These are phyloP conservation scores for Ganoderma sp. DNA, from an alignment of 1,284 basidiomycete genomes.

Conservation along the genomic window DNA sequence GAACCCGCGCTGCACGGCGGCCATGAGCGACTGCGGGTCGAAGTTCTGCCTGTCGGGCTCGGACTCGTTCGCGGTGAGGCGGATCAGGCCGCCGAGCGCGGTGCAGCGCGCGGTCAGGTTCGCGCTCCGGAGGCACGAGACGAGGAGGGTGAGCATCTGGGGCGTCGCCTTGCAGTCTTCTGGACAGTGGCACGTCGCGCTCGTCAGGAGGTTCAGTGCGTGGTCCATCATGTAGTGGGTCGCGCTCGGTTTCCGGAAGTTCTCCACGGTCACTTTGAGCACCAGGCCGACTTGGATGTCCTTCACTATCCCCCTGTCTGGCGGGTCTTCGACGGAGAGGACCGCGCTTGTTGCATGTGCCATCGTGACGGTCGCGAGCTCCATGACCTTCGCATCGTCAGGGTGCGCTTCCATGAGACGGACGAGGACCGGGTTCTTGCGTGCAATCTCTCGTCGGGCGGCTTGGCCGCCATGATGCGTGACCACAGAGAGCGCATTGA, in stretches of 20 bases:
- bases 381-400: slow-evolving; percentile 55
- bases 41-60: slow-evolving; percentile 51
- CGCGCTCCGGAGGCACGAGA: slow-evolving; percentile 57
- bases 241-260: slow-evolving; percentile 52
- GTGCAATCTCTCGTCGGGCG: slow-evolving; percentile 57
- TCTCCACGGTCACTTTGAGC: slow-evolving; percentile 49
- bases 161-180: slow-evolving; percentile 51
- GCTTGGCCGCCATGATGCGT: slow-evolving; percentile 65
- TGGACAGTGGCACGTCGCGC: slow-evolving; percentile 50
- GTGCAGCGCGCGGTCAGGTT: slow-evolving; percentile 57
- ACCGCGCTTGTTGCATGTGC: slow-evolving; percentile 57
- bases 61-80: slow-evolving; percentile 50
- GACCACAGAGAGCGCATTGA: slow-evolving; percentile 60
- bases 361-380: slow-evolving; percentile 58
- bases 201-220: slow-evolving; percentile 52
- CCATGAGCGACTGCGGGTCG: slow-evolving; percentile 53
- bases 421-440: slow-evolving; percentile 47
- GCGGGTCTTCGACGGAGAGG: slow-evolving; percentile 48
- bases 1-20: slow-evolving; percentile 46
- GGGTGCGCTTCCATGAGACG: slow-evolving; percentile 54
- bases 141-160: slow-evolving; percentile 53
- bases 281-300: slow-evolving; percentile 53
- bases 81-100: slow-evolving; percentile 57
- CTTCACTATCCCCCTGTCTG: slow-evolving; percentile 45
- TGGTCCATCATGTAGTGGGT: slow-evolving; percentile 56